Evolutionary conservation across 2,329 filamentous ascomycete species (phyloP).

Genomic region (Paramyrothecium sp.): DNA sequence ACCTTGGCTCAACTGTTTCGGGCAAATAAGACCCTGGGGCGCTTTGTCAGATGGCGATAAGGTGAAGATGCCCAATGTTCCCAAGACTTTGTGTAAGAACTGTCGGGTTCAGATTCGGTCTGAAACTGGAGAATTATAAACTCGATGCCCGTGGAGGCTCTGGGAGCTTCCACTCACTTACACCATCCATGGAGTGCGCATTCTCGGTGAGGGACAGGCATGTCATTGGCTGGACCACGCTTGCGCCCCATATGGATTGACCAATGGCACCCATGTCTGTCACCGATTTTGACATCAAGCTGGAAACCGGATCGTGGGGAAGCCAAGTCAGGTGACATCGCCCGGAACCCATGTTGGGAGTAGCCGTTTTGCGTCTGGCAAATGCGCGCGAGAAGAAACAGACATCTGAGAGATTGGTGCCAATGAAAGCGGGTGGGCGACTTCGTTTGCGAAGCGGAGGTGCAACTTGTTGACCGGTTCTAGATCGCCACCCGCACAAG

Average conservation of each 20-base stretch:
- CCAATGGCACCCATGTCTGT: conserved; percentile 27
- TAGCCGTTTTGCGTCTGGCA: not conserved
- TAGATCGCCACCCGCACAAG: no score
- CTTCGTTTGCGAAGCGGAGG: no score
- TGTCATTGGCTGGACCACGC: conserved; percentile 21
- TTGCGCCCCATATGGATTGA: conserved; percentile 12
- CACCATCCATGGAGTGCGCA: conserved; percentile 31
- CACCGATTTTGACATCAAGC: conserved; percentile 25
- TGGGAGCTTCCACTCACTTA: conserved; percentile 34
- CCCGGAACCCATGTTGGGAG: not conserved
- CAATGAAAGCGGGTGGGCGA: no score
- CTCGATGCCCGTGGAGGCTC: conserved; percentile 33
- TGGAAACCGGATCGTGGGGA: conserved; percentile 2
- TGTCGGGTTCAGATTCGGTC: conserved; percentile 34
- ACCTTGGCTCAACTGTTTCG: conserved; percentile 32
- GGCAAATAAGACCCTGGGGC: conserved; percentile 35
- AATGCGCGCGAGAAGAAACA: not conserved
- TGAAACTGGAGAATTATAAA: conserved; percentile 37
- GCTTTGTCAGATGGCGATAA: conserved; percentile 35
- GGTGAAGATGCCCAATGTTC: conserved; percentile 37
- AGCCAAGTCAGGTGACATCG: conserved; percentile 18
- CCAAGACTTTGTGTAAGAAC: conserved; percentile 37
- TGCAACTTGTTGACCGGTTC: no score
- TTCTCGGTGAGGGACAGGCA: conserved; percentile 24
- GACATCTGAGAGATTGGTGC: no score